These are phyloP conservation scores for Phytophthora tentaculata DNA, from an alignment of 352 stramenopile species.

Conservation along the genomic window DNA sequence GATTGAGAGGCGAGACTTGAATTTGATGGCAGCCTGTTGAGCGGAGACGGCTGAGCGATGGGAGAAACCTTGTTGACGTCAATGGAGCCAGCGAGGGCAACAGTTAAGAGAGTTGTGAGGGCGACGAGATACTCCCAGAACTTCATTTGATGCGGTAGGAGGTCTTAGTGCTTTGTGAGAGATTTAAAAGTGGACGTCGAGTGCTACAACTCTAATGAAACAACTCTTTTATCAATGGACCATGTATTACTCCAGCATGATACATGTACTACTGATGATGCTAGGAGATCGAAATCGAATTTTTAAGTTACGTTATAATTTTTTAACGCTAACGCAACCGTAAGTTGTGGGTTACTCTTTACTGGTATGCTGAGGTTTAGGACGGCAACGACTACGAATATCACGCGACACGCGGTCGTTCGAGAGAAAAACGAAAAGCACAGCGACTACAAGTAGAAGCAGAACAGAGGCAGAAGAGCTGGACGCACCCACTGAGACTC, in stretches of 20 bases:
- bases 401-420: constrained; percentile 55
- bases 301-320: too few species aligned
- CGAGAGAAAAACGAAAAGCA: constrained; percentile 56
- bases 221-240: not conserved
- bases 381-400: constrained; percentile 52
- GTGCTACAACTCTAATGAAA: not conserved
- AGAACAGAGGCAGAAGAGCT: constrained; percentile 49
- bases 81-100: constrained; percentile 9
- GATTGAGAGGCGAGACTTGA: constrained; percentile 22
- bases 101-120: not conserved
- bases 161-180: not conserved
- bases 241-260: not conserved
- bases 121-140: not conserved
- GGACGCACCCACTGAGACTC: not conserved
- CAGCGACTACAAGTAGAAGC: constrained; percentile 39
- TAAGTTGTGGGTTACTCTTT: constrained; percentile 1
- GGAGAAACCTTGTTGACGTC: constrained; percentile 15
- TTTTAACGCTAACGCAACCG: not conserved
- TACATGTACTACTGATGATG: too few species aligned
- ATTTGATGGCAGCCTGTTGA: constrained; percentile 14
- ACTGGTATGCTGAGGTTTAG: constrained; percentile 23
- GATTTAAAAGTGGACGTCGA: constrained; percentile 6
- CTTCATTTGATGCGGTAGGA: not conserved
- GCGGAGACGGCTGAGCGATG: constrained; percentile 10
- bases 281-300: too few species aligned